A percentile compares a stretch with the other conserved stretches of the same genome.
phyloP scores from a whole-genome alignment of 1,139 yeast species.

The Candida glucosophila region DNA sequence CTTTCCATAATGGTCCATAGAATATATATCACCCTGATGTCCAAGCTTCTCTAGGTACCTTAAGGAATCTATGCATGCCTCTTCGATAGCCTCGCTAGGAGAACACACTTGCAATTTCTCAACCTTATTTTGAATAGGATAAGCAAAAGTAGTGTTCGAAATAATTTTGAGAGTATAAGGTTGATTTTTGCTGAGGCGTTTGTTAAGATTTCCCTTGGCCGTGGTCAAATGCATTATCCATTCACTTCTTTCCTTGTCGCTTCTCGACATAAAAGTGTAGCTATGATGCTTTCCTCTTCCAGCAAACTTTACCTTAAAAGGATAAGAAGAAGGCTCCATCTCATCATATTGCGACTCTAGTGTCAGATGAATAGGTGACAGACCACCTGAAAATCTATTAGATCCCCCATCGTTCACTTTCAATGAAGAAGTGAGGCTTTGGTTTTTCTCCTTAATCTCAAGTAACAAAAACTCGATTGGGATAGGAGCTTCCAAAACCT shows the following conservation, averaged over 20 bases:
- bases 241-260: constrained; percentile 43
- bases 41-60: constrained; percentile 15
- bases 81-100: constrained; percentile 55
- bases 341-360: constrained; percentile 8
- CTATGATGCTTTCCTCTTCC: constrained; percentile 35
- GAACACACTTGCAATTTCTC: constrained; percentile 52
- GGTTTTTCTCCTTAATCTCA: constrained; percentile 33
- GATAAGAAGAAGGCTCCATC: constrained; percentile 31
- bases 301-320: constrained; percentile 35
- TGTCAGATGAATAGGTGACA: constrained; percentile 9
- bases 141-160: constrained; percentile 57
- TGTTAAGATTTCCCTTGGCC: constrained; percentile 48
- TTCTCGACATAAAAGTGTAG: constrained; percentile 50
- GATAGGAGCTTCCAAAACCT: constrained; percentile 50
- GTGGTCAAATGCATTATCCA: constrained; percentile 53
- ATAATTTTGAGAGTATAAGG: constrained; percentile 49
- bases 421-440: constrained; percentile 8
- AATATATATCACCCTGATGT: constrained; percentile 20
- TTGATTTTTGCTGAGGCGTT: constrained; percentile 35
- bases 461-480: constrained; percentile 51
- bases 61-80: constrained; percentile 25
- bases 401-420: constrained; percentile 15
- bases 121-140: constrained; percentile 48
- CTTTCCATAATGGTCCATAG: constrained; percentile 7
- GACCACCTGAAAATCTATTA: constrained; percentile 12